These are phyloP conservation scores for Schizophyllum amplum DNA, from an alignment of 1,284 basidiomycete species.

Conservation along the genomic window DNA sequence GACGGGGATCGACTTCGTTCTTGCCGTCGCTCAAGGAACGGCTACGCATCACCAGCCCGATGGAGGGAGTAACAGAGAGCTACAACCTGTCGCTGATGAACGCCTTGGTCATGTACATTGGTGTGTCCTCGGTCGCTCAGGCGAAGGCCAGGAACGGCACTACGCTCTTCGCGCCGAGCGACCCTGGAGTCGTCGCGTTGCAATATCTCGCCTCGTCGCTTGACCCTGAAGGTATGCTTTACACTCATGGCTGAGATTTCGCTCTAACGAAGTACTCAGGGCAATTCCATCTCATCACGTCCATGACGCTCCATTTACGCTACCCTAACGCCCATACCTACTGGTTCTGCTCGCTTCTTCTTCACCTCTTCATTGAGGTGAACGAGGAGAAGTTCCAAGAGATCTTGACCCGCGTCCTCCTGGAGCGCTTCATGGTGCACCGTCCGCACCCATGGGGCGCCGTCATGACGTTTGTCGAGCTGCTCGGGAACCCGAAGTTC, in stretches of 20 bases:
- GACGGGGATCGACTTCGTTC: constrained; percentile 59
- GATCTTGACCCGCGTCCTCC: constrained; percentile 83
- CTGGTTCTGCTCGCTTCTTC: constrained; percentile 87
- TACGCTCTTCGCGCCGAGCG: constrained; percentile 70
- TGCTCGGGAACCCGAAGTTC: constrained; percentile 77
- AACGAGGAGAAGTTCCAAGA: constrained; percentile 78
- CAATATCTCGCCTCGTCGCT: constrained; percentile 77
- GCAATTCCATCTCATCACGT: constrained; percentile 88
- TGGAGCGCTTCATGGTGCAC: constrained; percentile 91
- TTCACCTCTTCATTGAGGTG: constrained; percentile 79
- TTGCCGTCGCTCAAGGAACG: constrained; percentile 78
- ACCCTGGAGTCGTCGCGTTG: constrained; percentile 77
- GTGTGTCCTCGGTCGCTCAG: constrained; percentile 82
- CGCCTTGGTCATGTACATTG: constrained; percentile 91
- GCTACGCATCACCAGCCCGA: constrained; percentile 32
- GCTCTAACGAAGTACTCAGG: constrained; percentile 36
- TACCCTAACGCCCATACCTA: constrained; percentile 96
- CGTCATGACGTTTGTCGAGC: constrained; percentile 87
- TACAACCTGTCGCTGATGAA: constrained; percentile 90
- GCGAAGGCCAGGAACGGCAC: constrained; percentile 75
- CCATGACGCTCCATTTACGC: constrained; percentile 89
- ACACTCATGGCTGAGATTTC: not conserved
- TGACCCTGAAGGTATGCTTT: constrained; percentile 78
- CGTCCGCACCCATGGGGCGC: constrained; percentile 98
- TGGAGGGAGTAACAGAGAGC: constrained; percentile 42